Percentiles rank a stretch among this genome's conserved stretches.
phyloP scores from a whole-genome alignment of 2,329 filamentous ascomycete genomes.

The Paraconiothyrium brasiliense region DNA sequence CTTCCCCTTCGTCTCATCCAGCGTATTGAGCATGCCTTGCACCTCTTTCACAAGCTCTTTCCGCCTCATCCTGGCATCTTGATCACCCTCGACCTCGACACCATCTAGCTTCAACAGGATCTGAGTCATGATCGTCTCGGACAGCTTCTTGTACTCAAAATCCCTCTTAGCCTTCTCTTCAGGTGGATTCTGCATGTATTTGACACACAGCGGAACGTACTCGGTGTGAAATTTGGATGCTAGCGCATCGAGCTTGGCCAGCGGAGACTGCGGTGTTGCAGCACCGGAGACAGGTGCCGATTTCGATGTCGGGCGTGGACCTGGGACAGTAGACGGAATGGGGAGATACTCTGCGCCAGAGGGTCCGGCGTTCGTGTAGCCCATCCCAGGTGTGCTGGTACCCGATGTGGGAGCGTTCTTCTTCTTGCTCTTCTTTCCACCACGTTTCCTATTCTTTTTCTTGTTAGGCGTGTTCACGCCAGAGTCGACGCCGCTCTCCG shows the following conservation, averaged over 20 bases:
- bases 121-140: slow-evolving; percentile 79
- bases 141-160: slow-evolving; percentile 78
- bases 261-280: slow-evolving; percentile 42
- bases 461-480: slow-evolving; percentile 41
- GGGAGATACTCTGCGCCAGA: slow-evolving; percentile 50
- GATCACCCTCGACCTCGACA: slow-evolving; percentile 76
- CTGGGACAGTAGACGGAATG: slow-evolving; percentile 47
- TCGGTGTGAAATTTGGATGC: slow-evolving; percentile 69
- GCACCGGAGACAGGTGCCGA: slow-evolving; percentile 40
- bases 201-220: slow-evolving; percentile 71
- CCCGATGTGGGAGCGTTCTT: slow-evolving; percentile 52
- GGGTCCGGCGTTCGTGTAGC: slow-evolving; percentile 44
- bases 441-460: slow-evolving; percentile 45
- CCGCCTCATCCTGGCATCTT: slow-evolving; percentile 69
- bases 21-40: slow-evolving; percentile 70
- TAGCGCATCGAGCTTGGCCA: slow-evolving; percentile 73
- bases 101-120: slow-evolving; percentile 80
- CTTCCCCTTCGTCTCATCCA: slow-evolving; percentile 62
- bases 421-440: slow-evolving; percentile 57
- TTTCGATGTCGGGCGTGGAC: slow-evolving; percentile 48
- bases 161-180: slow-evolving; percentile 67
- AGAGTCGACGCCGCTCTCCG: slow-evolving; percentile 37
- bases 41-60: slow-evolving; percentile 79
- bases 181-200: slow-evolving; percentile 71
- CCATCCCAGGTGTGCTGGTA: slow-evolving; percentile 56